Conservation (phyloP, 495 filamentous ascomycete species). For the Aspergillus taichungensis region DNA sequence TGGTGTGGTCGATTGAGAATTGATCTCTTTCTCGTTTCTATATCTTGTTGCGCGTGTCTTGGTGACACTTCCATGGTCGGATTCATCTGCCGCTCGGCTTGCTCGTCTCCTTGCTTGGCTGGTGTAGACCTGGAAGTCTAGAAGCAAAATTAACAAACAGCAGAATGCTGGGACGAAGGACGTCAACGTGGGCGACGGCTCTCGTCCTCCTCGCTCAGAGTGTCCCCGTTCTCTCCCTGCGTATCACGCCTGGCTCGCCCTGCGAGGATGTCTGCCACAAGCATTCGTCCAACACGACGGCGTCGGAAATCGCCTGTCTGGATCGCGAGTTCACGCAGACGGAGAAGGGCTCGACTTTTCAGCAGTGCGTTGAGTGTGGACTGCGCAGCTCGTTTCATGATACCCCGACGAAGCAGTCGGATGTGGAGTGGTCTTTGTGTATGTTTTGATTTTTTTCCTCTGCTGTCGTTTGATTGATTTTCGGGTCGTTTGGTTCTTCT, state of each 20-base stretch:
- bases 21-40: too few species aligned
- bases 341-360: constrained; percentile 39
- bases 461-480: too few species aligned
- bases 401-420: constrained; percentile 37
- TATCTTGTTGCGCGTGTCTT: too few species aligned
- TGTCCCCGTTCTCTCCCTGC: constrained; percentile 15
- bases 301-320: constrained; percentile 44
- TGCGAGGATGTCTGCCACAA: constrained; percentile 43
- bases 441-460: constrained; percentile 14
- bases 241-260: constrained; percentile 41
- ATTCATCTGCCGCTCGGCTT: not conserved
- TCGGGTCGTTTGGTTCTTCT: too few species aligned
- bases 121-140: not conserved
- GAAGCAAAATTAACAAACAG: not conserved
- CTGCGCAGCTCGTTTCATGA: constrained; percentile 46
- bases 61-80: too few species aligned
- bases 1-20: too few species aligned
- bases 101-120: constrained; percentile 2
- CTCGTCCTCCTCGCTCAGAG: constrained; percentile 13
- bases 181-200: constrained; percentile 10
- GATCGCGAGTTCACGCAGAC: constrained; percentile 40
- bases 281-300: constrained; percentile 36
- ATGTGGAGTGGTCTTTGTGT: constrained; percentile 56
- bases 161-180: not conserved
- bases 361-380: constrained; percentile 51